A percentile compares a stretch with the other conserved stretches of the same genome.
These are phyloP conservation scores for Gossypium anomalum DNA, from an alignment of 345 rosid genomes.

Conservation along the genomic window DNA sequence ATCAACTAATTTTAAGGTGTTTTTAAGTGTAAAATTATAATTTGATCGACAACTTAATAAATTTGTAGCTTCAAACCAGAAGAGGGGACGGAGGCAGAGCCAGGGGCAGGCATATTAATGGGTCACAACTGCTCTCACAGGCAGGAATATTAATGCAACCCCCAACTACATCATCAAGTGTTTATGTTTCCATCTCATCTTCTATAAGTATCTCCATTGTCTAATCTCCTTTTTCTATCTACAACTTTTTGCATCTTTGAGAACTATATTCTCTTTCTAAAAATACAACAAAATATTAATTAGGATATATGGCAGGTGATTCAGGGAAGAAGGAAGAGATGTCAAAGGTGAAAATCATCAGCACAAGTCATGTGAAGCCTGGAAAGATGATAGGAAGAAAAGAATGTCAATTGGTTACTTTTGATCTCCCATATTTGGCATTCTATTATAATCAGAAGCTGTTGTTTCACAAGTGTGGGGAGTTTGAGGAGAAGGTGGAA, in stretches of 20 bases:
- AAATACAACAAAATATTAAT: not conserved
- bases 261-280: too few relatives aligned
- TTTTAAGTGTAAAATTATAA: too few relatives aligned
- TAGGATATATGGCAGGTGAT: constrained; percentile 19
- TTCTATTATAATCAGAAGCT: constrained; percentile 90
- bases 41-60: too few relatives aligned
- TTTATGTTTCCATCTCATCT: not conserved
- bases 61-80: not conserved
- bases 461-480: constrained; percentile 47
- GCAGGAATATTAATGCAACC: constrained; percentile 45
- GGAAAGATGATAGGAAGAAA: constrained; percentile 47
- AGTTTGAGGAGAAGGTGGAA: constrained; percentile 43
- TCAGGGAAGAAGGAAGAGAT: constrained; percentile 6
- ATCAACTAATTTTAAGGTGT: too few relatives aligned
- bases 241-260: too few relatives aligned
- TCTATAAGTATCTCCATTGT: constrained; percentile 18
- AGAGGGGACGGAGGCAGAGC: not conserved
- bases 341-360: constrained; percentile 37
- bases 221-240: not conserved
- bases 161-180: constrained; percentile 31
- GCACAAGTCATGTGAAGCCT: constrained; percentile 60
- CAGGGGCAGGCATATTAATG: constrained; percentile 20
- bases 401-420: constrained; percentile 67
- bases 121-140: constrained; percentile 43
- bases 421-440: constrained; percentile 85